Evolutionary conservation across 164 flowering plant genomes (phyloP).

Genomic region (Warburgia ugandensis): DNA sequence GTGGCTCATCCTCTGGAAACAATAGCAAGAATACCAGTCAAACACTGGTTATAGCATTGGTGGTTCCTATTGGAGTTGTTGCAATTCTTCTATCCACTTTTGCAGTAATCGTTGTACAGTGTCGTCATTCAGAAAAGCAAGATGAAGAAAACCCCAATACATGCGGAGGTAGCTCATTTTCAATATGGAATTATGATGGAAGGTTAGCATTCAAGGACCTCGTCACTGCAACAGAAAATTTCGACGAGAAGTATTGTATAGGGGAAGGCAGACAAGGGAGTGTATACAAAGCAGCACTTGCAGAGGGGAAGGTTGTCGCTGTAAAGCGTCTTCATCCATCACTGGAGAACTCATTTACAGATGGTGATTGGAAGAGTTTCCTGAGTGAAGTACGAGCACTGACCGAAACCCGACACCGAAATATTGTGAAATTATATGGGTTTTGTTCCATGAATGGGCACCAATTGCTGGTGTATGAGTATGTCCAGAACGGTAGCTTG

Average conservation of each 20-base stretch:
- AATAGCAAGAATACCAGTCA: constrained; percentile 6
- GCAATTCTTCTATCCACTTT: too few relatives aligned
- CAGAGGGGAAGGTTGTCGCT: constrained; percentile 8
- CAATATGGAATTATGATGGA: constrained; percentile 17
- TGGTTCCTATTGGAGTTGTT: too few relatives aligned
- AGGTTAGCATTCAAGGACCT: constrained; percentile 14
- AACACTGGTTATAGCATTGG: constrained; percentile 7
- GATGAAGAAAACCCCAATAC: background rate
- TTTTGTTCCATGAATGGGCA: constrained; percentile 12
- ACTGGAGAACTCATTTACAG: background rate
- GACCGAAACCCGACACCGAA: constrained; percentile 24
- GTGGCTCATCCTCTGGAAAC: background rate
- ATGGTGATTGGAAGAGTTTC: constrained; percentile 7
- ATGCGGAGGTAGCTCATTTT: constrained; percentile 1
- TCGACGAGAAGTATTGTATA: constrained; percentile 15
- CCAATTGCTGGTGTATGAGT: constrained; percentile 28
- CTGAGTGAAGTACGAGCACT: constrained; percentile 17
- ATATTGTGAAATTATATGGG: constrained; percentile 30
- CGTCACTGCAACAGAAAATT: constrained; percentile 17
- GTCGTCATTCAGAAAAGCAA: too few relatives aligned
- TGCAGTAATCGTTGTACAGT: too few relatives aligned
- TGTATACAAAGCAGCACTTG: constrained; percentile 23
- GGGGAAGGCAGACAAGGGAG: constrained; percentile 25
- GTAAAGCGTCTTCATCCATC: constrained; percentile 16
- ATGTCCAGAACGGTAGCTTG: constrained; percentile 24